Evolutionary conservation across 306 rosid species (phyloP), one percentile per base, ranked within the genome.

Genomic region (Phaseolus lunatus): DNA sequence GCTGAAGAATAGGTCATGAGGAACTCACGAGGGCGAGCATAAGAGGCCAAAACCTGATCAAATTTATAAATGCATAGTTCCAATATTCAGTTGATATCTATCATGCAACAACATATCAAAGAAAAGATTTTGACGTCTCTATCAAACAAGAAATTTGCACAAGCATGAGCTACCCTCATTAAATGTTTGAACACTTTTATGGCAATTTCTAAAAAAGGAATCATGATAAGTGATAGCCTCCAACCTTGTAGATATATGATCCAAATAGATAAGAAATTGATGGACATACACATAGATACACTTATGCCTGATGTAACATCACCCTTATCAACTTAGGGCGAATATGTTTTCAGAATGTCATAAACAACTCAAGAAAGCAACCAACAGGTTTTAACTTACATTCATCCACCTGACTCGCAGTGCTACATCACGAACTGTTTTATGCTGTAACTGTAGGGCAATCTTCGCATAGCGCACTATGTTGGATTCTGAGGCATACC

Each of bases 351-450:
- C 58, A 73, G 41, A 73, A 69, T 9, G 19, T 61, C 47, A 70
- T 64, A 65, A 81, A 66, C 67, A 56, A 37, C 41, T 49, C 20
- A 70, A 67, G 59, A 56, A 33, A 70, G 73, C 48, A 69, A 78
- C 15, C 48, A 24, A 71, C 19, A 5, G 41, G n/a, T 79, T 15
- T 52, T 69, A 63, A 68, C 97, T 89, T 85, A 95, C 99, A 31
- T 84, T 92, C 99, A 92, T 95, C 99, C 99, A 95, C 87, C 97
- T 87, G 78, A 92, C 89, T 63, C 99, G 97, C 82, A 92, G 78
- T 13, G 99, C 99, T 59, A 95, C 96, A 84, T 95, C 99, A 29
- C 96, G 91, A 26, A 89, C 97, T 0, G 97, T 92, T 87, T 95
- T 95, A 62, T 87, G 85, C 73, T 89, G 96, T 76, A 95, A 90